Evolutionary conservation across 495 filamentous ascomycete genomes (phyloP).

Genomic region (Penicillium samsonianum): DNA sequence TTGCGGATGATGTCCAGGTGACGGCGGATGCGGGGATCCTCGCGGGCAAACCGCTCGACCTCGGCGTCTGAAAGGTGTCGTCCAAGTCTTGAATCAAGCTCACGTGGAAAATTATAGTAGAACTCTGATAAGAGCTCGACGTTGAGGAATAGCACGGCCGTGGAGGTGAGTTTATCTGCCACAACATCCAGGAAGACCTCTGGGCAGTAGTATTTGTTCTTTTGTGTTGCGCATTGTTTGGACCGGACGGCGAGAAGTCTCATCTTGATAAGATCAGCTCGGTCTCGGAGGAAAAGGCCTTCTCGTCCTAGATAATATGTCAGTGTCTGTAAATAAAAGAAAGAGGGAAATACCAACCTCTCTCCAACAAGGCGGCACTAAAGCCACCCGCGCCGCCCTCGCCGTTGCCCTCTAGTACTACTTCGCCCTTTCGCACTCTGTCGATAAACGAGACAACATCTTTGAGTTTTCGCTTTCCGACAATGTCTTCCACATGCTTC

Average conservation of each 20-base stretch:
- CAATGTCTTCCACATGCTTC: conserved; percentile 68
- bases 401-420: conserved; percentile 79
- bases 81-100: conserved; percentile 85
- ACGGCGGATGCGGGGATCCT: conserved; percentile 82
- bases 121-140: conserved; percentile 96
- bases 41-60: conserved; percentile 85
- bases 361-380: conserved; percentile 74
- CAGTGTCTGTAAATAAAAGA: conserved; percentile 15
- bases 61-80: conserved; percentile 74
- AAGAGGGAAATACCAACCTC: conserved; percentile 56
- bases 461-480: conserved; percentile 78
- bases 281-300: conserved; percentile 88
- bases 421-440: conserved; percentile 77
- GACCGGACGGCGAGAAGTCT: conserved; percentile 81
- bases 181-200: conserved; percentile 97
- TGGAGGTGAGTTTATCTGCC: conserved; percentile 90
- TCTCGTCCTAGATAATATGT: conserved; percentile 67
- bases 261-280: conserved; percentile 86
- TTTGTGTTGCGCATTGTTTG: conserved; percentile 76
- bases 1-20: conserved; percentile 89
- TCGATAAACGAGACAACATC: conserved; percentile 94
- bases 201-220: conserved; percentile 95
- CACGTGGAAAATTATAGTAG: conserved; percentile 93
- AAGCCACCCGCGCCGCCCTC: conserved; percentile 88
- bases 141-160: conserved; percentile 95